A percentile compares a stretch with the other conserved stretches of the same genome.
Evolutionary conservation across 805 yeast genomes (phyloP).

Genomic region (Candida parachauliodes): DNA sequence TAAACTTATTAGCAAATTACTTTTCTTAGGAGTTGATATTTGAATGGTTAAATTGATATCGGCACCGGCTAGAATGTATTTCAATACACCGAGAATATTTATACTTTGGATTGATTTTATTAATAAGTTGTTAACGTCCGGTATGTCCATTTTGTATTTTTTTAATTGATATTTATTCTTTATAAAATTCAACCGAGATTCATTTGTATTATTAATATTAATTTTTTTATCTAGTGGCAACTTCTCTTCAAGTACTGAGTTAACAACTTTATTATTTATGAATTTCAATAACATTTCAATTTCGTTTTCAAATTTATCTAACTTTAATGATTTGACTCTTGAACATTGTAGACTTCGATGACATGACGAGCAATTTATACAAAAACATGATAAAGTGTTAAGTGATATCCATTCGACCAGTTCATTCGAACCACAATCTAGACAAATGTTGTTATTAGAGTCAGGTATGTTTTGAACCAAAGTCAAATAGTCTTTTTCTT

Average conservation of each 20-base stretch:
- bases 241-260: constrained; percentile 55
- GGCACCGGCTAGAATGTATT: constrained; percentile 46
- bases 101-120: constrained; percentile 53
- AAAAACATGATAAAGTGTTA: constrained; percentile 65
- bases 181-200: constrained; percentile 56
- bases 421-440: constrained; percentile 68
- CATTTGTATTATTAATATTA: constrained; percentile 32
- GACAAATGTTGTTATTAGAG: constrained; percentile 62
- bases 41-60: constrained; percentile 42
- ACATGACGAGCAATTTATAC: constrained; percentile 84
- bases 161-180: constrained; percentile 60
- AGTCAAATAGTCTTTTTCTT: constrained; percentile 27
- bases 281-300: constrained; percentile 48
- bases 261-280: constrained; percentile 53
- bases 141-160: constrained; percentile 29
- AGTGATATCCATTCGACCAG: constrained; percentile 86
- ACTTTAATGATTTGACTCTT: constrained; percentile 71
- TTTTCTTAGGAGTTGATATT: constrained; percentile 18
- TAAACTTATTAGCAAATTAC: constrained; percentile 21
- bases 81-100: constrained; percentile 41
- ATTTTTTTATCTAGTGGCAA: constrained; percentile 21
- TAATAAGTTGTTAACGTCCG: constrained; percentile 30
- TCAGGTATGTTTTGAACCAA: constrained; percentile 39
- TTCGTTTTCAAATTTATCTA: constrained; percentile 69
- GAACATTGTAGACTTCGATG: constrained; percentile 78